Conservation (phyloP, 2,329 filamentous ascomycete genomes). For the Teratosphaeria pseudoeucalypti region DNA sequence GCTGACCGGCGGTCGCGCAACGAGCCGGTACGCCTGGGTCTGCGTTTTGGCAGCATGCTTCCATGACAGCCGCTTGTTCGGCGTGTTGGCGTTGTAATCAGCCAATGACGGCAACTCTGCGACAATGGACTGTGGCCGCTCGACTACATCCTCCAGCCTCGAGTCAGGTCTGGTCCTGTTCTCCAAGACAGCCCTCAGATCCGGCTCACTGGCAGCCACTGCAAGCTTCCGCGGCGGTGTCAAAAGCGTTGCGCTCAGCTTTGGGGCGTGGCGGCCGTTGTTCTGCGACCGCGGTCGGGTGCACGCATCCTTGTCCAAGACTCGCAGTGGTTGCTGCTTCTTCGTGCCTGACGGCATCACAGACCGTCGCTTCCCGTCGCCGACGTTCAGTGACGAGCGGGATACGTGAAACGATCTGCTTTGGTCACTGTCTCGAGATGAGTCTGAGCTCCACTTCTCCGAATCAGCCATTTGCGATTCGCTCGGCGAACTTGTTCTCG, state of each 20-base stretch:
- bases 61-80: constrained; percentile 4
- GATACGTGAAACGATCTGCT: constrained; percentile 11
- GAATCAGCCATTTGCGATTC: constrained; percentile 16
- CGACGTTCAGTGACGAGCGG: constrained; percentile 15
- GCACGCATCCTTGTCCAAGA: background rate
- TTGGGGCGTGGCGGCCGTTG: background rate
- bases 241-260: background rate
- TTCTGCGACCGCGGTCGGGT: background rate
- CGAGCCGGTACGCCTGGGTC: background rate
- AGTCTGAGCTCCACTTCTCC: constrained; percentile 8
- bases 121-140: constrained; percentile 11
- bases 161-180: constrained; percentile 10
- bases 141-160: constrained; percentile 6
- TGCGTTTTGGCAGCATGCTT: constrained; percentile 1
- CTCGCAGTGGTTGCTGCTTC: background rate
- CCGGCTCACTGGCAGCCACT: constrained; percentile 6
- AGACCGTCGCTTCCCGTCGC: constrained; percentile 12
- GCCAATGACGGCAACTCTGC: constrained; percentile 11
- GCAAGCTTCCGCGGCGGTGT: constrained; percentile 3
- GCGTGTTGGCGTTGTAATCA: constrained; percentile 4
- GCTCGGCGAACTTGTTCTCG: constrained; percentile 19
- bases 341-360: constrained; percentile 7
- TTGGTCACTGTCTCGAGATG: constrained; percentile 4
- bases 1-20: background rate
- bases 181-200: constrained; percentile 1